Percentiles rank a stretch among this genome's conserved stretches.
phyloP scores from a whole-genome alignment of 495 filamentous ascomycete genomes.

The Hyaloscypha hepaticicola region DNA sequence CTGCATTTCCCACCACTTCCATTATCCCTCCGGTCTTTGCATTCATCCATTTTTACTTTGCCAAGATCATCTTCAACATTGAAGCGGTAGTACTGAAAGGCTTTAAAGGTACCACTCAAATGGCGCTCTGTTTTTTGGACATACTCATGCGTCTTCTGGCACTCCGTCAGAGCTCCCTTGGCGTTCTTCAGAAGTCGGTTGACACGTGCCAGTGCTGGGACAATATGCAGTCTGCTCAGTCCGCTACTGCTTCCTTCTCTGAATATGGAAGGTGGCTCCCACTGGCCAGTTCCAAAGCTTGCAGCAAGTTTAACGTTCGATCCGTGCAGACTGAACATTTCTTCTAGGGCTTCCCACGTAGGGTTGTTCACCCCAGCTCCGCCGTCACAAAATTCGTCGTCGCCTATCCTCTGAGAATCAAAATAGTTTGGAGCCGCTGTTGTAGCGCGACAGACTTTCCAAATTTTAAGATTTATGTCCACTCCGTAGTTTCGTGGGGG shows the following conservation, averaged over 20 bases:
- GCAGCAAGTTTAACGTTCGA: background rate
- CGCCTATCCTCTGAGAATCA: background rate
- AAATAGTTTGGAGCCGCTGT: slow-evolving; percentile 1
- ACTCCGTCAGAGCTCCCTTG: background rate
- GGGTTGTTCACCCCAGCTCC: slow-evolving; percentile 1
- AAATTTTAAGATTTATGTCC: background rate
- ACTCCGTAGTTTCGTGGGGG: background rate
- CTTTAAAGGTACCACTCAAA: background rate
- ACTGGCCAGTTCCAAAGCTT: slow-evolving; percentile 2
- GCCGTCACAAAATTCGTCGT: background rate
- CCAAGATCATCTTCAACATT: background rate
- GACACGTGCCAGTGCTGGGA: background rate
- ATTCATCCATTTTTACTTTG: slow-evolving; percentile 6
- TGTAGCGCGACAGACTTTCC: background rate
- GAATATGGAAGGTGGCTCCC: background rate
- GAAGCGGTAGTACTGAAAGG: background rate
- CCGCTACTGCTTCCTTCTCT: background rate
- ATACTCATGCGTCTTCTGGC: background rate
- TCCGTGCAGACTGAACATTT: background rate
- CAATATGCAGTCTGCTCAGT: background rate
- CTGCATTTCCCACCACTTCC: background rate
- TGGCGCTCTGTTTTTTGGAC: background rate
- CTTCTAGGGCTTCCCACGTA: background rate
- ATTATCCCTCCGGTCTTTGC: background rate
- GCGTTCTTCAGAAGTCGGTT: background rate